A percentile compares a stretch with the other conserved stretches of the same genome.
These are phyloP conservation scores for Coemansia sp. DNA, from an alignment of 371 early-diverging fungal genomes.

Conservation along the genomic window DNA sequence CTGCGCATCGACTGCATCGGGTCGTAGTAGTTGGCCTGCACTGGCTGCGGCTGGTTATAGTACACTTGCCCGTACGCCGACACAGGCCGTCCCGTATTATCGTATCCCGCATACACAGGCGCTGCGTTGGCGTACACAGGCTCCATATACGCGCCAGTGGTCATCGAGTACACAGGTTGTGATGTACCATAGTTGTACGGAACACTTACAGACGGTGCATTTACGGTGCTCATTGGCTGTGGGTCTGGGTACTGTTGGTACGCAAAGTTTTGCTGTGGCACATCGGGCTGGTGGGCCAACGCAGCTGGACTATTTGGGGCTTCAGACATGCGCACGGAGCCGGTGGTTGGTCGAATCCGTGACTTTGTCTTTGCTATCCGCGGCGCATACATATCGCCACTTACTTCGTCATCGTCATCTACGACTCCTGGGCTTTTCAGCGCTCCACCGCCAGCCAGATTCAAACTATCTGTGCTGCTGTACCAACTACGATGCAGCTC, in stretches of 20 bases:
- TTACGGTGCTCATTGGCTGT: background rate
- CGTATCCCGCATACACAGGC: conserved; percentile 20
- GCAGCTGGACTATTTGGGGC: background rate
- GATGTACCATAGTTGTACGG: background rate
- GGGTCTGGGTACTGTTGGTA: conserved; percentile 17
- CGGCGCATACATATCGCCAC: conserved; percentile 21
- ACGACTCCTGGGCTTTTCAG: conserved; percentile 11
- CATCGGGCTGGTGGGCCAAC: background rate
- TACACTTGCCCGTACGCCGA: conserved; percentile 18
- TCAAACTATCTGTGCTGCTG: conserved; percentile 46
- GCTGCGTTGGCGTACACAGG: conserved; percentile 4
- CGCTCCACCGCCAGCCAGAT: conserved; percentile 39
- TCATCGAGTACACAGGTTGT: conserved; percentile 8
- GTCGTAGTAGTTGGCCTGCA: conserved; percentile 26
- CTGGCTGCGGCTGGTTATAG: conserved; percentile 9
- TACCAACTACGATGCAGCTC: conserved; percentile 48
- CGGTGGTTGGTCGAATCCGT: conserved; percentile 25
- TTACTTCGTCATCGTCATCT: conserved; percentile 1
- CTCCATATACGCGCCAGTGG: background rate
- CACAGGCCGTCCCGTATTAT: conserved; percentile 23
- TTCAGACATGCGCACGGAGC: conserved; percentile 4
- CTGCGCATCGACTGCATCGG: conserved; percentile 2
- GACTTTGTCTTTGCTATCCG: conserved; percentile 27
- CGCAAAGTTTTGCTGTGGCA: conserved; percentile 9
- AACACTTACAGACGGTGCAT: background rate